These are phyloP conservation scores for Phytophthora uliginosa DNA, from an alignment of 352 stramenopile species.

Conservation along the genomic window DNA sequence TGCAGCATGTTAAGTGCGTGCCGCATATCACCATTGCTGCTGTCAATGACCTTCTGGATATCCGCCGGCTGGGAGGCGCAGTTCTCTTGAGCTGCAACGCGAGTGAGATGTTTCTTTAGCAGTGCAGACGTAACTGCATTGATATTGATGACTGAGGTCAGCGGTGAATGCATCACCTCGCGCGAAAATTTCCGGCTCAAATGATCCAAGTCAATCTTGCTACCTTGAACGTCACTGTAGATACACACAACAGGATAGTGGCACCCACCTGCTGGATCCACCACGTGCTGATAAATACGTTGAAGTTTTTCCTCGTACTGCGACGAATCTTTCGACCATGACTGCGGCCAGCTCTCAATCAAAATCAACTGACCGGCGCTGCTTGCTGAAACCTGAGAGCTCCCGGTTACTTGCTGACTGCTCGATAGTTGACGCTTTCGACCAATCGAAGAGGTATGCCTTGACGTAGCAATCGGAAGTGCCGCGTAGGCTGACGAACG, in stretches of 20 bases:
- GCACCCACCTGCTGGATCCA: slow-evolving; percentile 47
- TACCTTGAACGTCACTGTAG: slow-evolving; percentile 85
- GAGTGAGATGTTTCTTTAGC: slow-evolving; percentile 76
- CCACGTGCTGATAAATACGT: slow-evolving; percentile 58
- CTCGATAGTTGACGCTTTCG: slow-evolving; percentile 31
- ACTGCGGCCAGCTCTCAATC: slow-evolving; percentile 81
- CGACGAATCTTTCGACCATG: slow-evolving; percentile 49
- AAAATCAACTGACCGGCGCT: slow-evolving; percentile 64
- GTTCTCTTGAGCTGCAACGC: slow-evolving; percentile 51
- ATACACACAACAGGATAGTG: slow-evolving; percentile 81
- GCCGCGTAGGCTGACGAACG: slow-evolving; percentile 76
- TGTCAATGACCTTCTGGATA: slow-evolving; percentile 65
- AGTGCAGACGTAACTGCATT: slow-evolving; percentile 81
- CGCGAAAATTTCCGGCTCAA: slow-evolving; percentile 74
- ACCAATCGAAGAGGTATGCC: slow-evolving; percentile 16
- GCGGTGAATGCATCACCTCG: slow-evolving; percentile 72
- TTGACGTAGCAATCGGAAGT: slow-evolving; percentile 50
- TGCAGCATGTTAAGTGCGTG: slow-evolving; percentile 88
- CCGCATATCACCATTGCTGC: slow-evolving; percentile 80
- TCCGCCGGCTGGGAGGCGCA: slow-evolving; percentile 38
- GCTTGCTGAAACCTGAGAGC: background rate
- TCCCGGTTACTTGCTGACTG: slow-evolving; percentile 6
- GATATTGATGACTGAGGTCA: slow-evolving; percentile 81
- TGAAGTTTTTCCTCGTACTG: slow-evolving; percentile 68
- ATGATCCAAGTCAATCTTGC: slow-evolving; percentile 74